phyloP scores from a whole-genome alignment of 345 rosid genomes.

The Moricandia arvensis region DNA sequence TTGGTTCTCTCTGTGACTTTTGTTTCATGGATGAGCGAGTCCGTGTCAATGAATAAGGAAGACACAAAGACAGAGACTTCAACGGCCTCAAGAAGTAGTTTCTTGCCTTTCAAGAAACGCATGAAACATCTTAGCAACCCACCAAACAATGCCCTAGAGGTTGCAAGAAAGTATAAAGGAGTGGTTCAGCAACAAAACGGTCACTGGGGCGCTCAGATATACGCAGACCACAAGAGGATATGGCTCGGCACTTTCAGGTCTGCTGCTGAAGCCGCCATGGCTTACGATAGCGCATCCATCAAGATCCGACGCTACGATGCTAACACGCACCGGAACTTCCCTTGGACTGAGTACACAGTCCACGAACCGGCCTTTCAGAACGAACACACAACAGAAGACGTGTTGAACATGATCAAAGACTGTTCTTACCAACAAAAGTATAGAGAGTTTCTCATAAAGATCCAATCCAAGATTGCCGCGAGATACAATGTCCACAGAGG shows the following conservation, averaged over 20 bases:
- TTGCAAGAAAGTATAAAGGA: slow-evolving; percentile 36
- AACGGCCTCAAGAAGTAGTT: not conserved
- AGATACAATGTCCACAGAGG: slow-evolving; percentile 2
- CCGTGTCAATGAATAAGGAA: not conserved
- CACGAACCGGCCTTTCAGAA: slow-evolving; percentile 50
- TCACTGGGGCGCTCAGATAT: slow-evolving; percentile 63
- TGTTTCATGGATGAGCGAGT: not conserved
- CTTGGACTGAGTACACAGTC: slow-evolving; percentile 44
- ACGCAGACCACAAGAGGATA: slow-evolving; percentile 22
- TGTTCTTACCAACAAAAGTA: slow-evolving; percentile 60
- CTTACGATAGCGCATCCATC: slow-evolving; percentile 58
- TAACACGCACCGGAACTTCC: slow-evolving; percentile 53
- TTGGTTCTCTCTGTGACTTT: not conserved
- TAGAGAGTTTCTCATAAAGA: slow-evolving; percentile 34
- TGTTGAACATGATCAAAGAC: slow-evolving; percentile 63
- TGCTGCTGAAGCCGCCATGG: slow-evolving; percentile 52
- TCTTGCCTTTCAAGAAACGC: slow-evolving; percentile 30
- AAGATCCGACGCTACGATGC: slow-evolving; percentile 41
- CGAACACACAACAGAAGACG: slow-evolving; percentile 32
- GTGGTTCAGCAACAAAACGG: slow-evolving; percentile 55
- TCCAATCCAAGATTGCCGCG: slow-evolving; percentile 2
- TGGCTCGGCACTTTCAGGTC: slow-evolving; percentile 70
- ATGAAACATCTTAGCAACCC: not conserved
- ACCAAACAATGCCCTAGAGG: not conserved
- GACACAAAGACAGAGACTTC: slow-evolving; percentile 4